Evolutionary conservation across 495 filamentous ascomycete genomes (phyloP), one percentile per base, ranked within the genome.

Genomic region (Daldinia vernicosa): DNA sequence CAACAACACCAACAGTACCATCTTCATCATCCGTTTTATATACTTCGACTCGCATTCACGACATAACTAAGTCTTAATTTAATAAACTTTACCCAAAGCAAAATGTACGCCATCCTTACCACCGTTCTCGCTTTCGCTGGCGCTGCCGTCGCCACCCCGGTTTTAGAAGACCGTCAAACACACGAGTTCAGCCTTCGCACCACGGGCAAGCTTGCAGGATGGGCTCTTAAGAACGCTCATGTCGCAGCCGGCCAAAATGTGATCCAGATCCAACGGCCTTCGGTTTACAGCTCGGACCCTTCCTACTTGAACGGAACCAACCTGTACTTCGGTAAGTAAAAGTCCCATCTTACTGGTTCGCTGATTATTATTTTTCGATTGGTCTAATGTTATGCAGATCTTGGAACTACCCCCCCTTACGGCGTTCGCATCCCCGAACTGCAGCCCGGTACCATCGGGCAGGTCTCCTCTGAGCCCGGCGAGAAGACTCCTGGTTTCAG

Each of bases 261-360:
- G 22, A 69, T 69, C 52, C 66, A 69, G 33, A 57, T 69, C 52
- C 66, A 69, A 8, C 66, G 66, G 6, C 66, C 66, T 6, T 26
- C 45, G 12, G 66, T 26, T 2, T 69, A 69, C 53, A 27, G 19
- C 24, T 69, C 66, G 28, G 66, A 69, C 22, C 14, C 32, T 47
- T 56, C 66, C 22, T 63, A 57, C 59, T 32, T 69, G 19, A 63
- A 62, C 50, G 66, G 66, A 30, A 63, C 58, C 3, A 47, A 58
- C 43, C 30, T 69, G 5, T 69, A 63, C 59, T 69, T 69, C 12
- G 59, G 66, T 69, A 58, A 57, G 59, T 6, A 15, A 14, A 63
- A 22, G 28, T 43, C 19, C 26, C 33, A 15, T 58, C 51, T 15
- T 52, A 58, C 30, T 43, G 3, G 12, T 2, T 14, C 3, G 3